Base-by-base conservation (phyloP, 805 yeast species). In the Myxozyma vanderwaltii region DNA sequence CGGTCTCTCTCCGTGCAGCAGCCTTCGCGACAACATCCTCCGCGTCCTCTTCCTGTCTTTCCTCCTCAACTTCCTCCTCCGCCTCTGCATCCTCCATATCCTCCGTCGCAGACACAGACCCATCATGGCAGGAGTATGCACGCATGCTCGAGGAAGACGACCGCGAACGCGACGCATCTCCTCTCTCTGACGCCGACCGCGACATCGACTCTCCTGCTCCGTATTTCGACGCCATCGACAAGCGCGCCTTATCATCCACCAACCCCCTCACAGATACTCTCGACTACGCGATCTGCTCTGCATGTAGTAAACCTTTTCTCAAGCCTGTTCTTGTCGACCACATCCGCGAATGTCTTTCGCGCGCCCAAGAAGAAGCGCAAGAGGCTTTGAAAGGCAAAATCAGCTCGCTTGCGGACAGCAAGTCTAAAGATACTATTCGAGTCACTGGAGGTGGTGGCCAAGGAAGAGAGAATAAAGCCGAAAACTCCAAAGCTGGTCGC, bases 271-370 rank as follows among this genome's bases (percentile, higher is more conserved):
- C 68, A 13, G 71, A 71, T 12, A 76, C 77, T 0, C 47, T 79
- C 3, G 74, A 74, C 31, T 81, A 81, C 62, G 70, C 81, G 40
- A 75, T 79, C 49, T 81, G 85, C 67, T 79, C 77, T 52, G 70
- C 70, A 51, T 81, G 85, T 66, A 74, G 74, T 45, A 73, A 77
- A 53, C 84, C 84, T 1, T 72, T 81, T 1, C 65, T 80, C 23
- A 75, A 72, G 35, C 62, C 70, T 1, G 69, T 71, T 58, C 60
- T 81, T 26, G 71, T 72, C 0, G 70, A 68, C 21, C 84, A 81
- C 68, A 70, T 81, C 12, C 67, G 63, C 15, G 56, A 55, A 39
- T 81, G 84, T 64, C 66, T 51, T 23, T 26, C 44, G 21, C 53
- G 45, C 8, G 53, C 53, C 7, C 45, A 39, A 23, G 41, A 24